Percentiles rank a stretch among this genome's conserved stretches.
Conservation (phyloP, 352 stramenopile species). For the Globisporangium nunn region DNA sequence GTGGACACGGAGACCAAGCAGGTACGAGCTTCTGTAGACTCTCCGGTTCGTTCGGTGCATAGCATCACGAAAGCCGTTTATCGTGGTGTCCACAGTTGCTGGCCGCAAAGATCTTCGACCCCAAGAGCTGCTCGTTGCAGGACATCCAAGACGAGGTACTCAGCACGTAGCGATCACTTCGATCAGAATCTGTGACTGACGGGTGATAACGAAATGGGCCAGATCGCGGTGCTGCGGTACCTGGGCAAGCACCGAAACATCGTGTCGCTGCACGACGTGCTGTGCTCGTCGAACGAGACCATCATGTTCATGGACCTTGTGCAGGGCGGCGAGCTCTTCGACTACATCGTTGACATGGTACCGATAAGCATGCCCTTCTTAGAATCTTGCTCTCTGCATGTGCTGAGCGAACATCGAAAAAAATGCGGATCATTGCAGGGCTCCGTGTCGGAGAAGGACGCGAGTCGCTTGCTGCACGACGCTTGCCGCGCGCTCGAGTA, state of each 20-base stretch:
- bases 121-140: constrained; percentile 41
- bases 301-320: constrained; percentile 81
- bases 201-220: no score
- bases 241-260: constrained; percentile 61
- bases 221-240: constrained; percentile 59
- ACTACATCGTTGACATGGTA: constrained; percentile 53
- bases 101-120: constrained; percentile 74
- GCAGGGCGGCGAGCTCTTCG: constrained; percentile 67
- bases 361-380: no score
- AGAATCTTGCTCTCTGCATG: no score
- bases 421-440: constrained; percentile 20
- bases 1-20: constrained; percentile 43
- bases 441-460: constrained; percentile 69
- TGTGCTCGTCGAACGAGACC: constrained; percentile 51
- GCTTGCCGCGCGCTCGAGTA: constrained; percentile 58
- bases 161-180: no score
- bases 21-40: constrained; percentile 9
- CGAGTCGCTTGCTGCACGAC: constrained; percentile 53
- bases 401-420: not conserved
- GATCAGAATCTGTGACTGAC: no score
- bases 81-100: constrained; percentile 19
- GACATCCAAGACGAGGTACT: constrained; percentile 56
- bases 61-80: not conserved
- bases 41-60: no score
- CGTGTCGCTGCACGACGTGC: constrained; percentile 61